These are phyloP conservation scores for Kuraishia capsulata DNA, from an alignment of 805 yeast species.

Conservation along the genomic window DNA sequence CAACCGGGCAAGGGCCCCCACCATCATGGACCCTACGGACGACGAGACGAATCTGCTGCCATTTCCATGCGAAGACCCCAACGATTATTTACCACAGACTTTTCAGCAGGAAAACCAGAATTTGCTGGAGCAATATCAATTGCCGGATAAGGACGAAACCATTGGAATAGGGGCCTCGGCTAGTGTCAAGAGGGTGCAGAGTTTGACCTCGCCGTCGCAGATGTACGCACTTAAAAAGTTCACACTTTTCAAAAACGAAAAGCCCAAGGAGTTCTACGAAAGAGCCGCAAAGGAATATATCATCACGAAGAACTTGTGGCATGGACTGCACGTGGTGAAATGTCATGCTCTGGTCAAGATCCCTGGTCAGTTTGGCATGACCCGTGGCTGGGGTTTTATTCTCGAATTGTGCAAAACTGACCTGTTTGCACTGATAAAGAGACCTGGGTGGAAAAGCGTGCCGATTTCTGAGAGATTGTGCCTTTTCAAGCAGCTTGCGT, in stretches of 20 bases:
- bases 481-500: constrained; percentile 62
- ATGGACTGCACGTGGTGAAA: constrained; percentile 55
- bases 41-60: constrained; percentile 45
- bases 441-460: constrained; percentile 51
- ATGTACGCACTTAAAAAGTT: constrained; percentile 68
- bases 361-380: constrained; percentile 42
- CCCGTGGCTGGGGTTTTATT: constrained; percentile 77
- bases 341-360: constrained; percentile 49
- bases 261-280: constrained; percentile 62
- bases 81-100: constrained; percentile 50
- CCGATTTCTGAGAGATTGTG: constrained; percentile 50
- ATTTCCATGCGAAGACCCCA: constrained; percentile 65
- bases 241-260: constrained; percentile 51
- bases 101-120: constrained; percentile 42
- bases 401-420: constrained; percentile 57
- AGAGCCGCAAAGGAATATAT: constrained; percentile 65
- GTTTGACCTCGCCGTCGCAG: constrained; percentile 23
- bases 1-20: constrained; percentile 15
- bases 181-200: constrained; percentile 47
- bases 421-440: constrained; percentile 47
- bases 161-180: constrained; percentile 75
- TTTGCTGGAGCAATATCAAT: constrained; percentile 48
- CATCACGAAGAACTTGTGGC: constrained; percentile 46
- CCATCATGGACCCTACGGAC: constrained; percentile 17
- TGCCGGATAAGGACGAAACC: constrained; percentile 25